A percentile compares a stretch with the other conserved stretches of the same genome.
These are phyloP conservation scores for Calvatia gigantea DNA, from an alignment of 768 basidiomycete genomes.

Conservation along the genomic window DNA sequence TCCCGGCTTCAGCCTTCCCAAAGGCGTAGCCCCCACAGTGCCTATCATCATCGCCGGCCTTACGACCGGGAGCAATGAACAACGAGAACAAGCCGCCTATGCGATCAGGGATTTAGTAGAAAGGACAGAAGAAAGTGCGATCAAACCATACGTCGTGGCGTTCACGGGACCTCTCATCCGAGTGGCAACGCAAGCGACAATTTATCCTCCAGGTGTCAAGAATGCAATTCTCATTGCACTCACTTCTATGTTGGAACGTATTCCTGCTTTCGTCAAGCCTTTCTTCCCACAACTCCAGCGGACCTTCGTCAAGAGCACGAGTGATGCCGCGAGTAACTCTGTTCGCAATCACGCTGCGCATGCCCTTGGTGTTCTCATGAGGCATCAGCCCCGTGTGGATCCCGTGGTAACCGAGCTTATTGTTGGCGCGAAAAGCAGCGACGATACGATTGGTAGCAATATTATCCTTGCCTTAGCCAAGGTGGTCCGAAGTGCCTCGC, in stretches of 20 bases:
- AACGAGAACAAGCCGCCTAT: constrained; percentile 91
- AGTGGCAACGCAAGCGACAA: constrained; percentile 85
- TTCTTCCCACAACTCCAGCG: constrained; percentile 98
- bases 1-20: constrained; percentile 82
- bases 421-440: constrained; percentile 49
- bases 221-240: constrained; percentile 86
- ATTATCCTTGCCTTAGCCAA: constrained; percentile 73
- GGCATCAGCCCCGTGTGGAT: constrained; percentile 85
- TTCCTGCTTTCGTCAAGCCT: constrained; percentile 88
- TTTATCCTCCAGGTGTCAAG: constrained; percentile 92
- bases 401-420: constrained; percentile 91
- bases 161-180: constrained; percentile 96
- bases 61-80: constrained; percentile 91
- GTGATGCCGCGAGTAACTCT: constrained; percentile 71
- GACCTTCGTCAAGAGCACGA: constrained; percentile 91
- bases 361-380: constrained; percentile 88
- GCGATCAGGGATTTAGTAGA: constrained; percentile 96
- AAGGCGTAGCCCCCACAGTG: constrained; percentile 79
- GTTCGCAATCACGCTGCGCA: constrained; percentile 82
- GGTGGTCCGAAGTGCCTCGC: constrained; percentile 65
- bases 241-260: constrained; percentile 77
- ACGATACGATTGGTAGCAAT: constrained; percentile 73
- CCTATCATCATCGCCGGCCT: constrained; percentile 91
- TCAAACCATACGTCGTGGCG: constrained; percentile 94
- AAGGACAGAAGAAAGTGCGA: constrained; percentile 70